These are phyloP conservation scores for Metarhizium sp. DNA, from an alignment of 2,329 filamentous ascomycete species.

Conservation along the genomic window DNA sequence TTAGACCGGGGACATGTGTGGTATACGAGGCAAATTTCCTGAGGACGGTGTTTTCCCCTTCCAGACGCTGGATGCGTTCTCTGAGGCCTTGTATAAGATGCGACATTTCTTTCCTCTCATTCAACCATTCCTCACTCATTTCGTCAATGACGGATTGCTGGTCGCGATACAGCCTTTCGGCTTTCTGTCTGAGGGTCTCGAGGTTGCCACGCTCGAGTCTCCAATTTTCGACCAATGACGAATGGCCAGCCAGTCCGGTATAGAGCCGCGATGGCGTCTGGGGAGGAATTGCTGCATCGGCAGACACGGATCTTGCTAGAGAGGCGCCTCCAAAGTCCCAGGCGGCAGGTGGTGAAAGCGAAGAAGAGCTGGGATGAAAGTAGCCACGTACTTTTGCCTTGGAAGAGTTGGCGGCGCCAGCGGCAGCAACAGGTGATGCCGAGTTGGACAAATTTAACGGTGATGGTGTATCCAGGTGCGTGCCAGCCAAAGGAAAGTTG, in stretches of 20 bases:
- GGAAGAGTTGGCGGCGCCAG: neutral
- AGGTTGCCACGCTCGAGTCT: slow-evolving; percentile 42
- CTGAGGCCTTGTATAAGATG: slow-evolving; percentile 32
- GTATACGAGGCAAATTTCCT: slow-evolving; percentile 19
- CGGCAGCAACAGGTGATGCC: neutral
- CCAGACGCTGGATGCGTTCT: slow-evolving; percentile 26
- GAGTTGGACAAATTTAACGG: neutral
- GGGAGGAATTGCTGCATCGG: slow-evolving; percentile 20
- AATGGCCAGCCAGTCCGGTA: slow-evolving; percentile 31
- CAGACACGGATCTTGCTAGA: slow-evolving; percentile 19
- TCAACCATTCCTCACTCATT: slow-evolving; percentile 36
- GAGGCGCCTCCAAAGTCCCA: slow-evolving; percentile 11
- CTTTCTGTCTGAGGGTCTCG: slow-evolving; percentile 42
- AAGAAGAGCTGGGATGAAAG: slow-evolving; percentile 6
- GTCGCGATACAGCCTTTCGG: slow-evolving; percentile 46
- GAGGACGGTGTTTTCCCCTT: slow-evolving; percentile 27
- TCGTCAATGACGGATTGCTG: slow-evolving; percentile 45
- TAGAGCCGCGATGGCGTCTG: slow-evolving; percentile 25
- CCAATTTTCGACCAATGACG: slow-evolving; percentile 24
- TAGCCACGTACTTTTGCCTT: neutral
- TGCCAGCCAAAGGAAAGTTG: neutral
- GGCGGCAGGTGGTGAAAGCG: slow-evolving; percentile 3
- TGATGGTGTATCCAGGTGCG: neutral
- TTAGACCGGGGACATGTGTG: slow-evolving; percentile 19
- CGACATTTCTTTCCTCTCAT: slow-evolving; percentile 32